phyloP scores from a whole-genome alignment of 495 filamentous ascomycete species.

The Penicillium canescens region DNA sequence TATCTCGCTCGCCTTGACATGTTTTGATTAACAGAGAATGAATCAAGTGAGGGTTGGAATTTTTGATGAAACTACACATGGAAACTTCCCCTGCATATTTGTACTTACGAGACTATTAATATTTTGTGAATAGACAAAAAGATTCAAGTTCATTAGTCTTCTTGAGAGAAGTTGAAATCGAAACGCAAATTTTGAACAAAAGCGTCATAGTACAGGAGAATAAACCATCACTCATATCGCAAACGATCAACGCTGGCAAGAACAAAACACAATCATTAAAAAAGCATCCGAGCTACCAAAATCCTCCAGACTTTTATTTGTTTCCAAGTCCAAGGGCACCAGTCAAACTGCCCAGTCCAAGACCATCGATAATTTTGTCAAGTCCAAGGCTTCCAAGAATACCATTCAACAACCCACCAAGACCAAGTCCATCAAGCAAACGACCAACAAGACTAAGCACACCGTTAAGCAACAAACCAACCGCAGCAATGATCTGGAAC shows the following conservation, averaged over 20 bases:
- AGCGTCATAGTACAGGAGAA: conserved; percentile 1
- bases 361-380: conserved; percentile 69
- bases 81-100: conserved; percentile 3
- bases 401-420: conserved; percentile 77
- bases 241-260: background rate
- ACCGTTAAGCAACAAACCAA: conserved; percentile 79
- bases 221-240: background rate
- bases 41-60: conserved; percentile 13
- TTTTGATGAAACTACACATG: conserved; percentile 4
- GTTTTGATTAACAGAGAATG: background rate
- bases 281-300: background rate
- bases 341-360: conserved; percentile 66
- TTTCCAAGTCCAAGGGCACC: conserved; percentile 53
- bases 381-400: conserved; percentile 80
- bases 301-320: conserved; percentile 11
- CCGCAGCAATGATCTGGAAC: conserved; percentile 90
- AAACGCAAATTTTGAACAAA: too few relatives aligned
- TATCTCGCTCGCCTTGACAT: background rate
- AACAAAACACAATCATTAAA: background rate
- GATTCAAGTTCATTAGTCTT: conserved; percentile 2
- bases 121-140: conserved; percentile 13
- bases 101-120: conserved; percentile 12
- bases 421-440: conserved; percentile 78
- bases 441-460: conserved; percentile 81
- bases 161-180: background rate